Evolutionary conservation across 139 green algal genomes (phyloP).

Genomic region (Gonium pectorale): DNA sequence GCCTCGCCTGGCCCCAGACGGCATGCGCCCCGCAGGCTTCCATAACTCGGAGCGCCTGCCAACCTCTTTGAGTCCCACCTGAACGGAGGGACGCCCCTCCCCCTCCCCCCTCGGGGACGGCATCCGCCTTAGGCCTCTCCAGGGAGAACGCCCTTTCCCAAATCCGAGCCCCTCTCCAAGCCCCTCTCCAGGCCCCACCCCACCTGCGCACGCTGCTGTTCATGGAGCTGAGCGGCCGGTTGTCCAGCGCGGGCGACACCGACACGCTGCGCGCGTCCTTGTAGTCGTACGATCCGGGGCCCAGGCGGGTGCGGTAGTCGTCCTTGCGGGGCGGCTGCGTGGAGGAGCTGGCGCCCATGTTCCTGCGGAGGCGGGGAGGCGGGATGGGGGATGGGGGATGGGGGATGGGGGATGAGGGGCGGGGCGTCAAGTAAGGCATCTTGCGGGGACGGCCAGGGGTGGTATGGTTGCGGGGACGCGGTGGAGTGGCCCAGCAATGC

Average conservation of each 20-base stretch:
- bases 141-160: too few relatives aligned
- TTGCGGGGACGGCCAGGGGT: too few relatives aligned
- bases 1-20: too few relatives aligned
- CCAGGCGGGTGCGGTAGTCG: slow-evolving; percentile 5
- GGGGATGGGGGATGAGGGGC: background rate
- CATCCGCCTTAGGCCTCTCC: too few relatives aligned
- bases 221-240: slow-evolving; percentile 48
- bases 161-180: background rate
- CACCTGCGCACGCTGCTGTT: slow-evolving; percentile 23
- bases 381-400: background rate
- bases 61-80: too few relatives aligned
- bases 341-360: slow-evolving; percentile 13
- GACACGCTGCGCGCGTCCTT: slow-evolving; percentile 6
- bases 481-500: too few relatives aligned
- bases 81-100: too few relatives aligned
- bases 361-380: slow-evolving; percentile 8
- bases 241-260: slow-evolving; percentile 39
- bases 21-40: too few relatives aligned
- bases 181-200: background rate
- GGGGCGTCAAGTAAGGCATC: too few relatives aligned
- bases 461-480: too few relatives aligned
- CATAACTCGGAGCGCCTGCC: too few relatives aligned
- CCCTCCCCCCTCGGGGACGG: too few relatives aligned
- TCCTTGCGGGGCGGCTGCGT: background rate
- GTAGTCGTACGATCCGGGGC: slow-evolving; percentile 45